Conservation (phyloP, 441 rosid genomes). For the Lepidium campestre region DNA sequence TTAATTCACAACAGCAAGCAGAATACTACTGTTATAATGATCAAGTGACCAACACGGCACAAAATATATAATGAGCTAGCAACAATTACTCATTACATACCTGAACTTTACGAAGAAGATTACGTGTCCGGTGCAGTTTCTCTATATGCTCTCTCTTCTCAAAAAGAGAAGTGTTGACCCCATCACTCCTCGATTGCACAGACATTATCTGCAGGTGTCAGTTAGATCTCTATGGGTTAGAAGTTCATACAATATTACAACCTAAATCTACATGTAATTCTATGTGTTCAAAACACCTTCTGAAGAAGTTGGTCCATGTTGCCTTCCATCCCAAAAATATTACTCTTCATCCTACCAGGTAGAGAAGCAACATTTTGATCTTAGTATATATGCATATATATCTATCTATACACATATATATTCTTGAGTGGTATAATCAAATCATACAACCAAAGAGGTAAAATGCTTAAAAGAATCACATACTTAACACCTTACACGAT, state of each 20-base stretch:
- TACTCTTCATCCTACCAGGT: conserved; percentile 83
- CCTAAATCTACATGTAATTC: background rate
- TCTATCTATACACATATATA: background rate
- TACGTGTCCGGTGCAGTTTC: conserved; percentile 90
- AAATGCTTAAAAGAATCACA: background rate
- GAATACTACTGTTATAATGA: background rate
- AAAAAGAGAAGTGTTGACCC: conserved; percentile 87
- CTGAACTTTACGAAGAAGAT: conserved; percentile 98
- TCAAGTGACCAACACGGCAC: background rate
- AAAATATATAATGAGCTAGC: background rate
- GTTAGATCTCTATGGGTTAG: background rate
- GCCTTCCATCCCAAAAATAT: conserved; percentile 94
- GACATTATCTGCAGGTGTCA: conserved; percentile 66
- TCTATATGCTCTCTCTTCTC: conserved; percentile 96
- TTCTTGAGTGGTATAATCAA: background rate
- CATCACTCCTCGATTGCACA: conserved; percentile 96
- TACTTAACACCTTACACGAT: conserved; percentile 2
- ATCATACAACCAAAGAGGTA: background rate
- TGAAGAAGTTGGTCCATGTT: conserved; percentile 95
- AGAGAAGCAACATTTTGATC: conserved; percentile 10
- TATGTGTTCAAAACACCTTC: conserved; percentile 42
- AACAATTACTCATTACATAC: conserved; percentile 31
- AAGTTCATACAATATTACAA: background rate
- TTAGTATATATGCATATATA: background rate
- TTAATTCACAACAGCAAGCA: conserved; percentile 22